These are phyloP conservation scores for Verbascum thapsus DNA, from an alignment of 257 asterid genomes.

Conservation along the genomic window DNA sequence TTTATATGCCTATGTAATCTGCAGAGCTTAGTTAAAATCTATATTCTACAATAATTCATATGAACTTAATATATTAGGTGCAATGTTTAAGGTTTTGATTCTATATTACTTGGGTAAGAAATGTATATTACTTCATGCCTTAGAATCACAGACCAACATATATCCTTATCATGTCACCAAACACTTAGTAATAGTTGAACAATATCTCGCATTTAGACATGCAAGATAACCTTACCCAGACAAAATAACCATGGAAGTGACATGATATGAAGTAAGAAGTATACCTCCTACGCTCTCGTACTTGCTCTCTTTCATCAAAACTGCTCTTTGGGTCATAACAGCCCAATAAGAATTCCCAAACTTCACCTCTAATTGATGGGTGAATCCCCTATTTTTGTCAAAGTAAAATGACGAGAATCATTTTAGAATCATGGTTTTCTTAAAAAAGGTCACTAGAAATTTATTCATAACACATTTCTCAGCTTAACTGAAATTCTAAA, in stretches of 20 bases:
- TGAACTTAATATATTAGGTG: neutral
- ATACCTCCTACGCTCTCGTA: constrained; percentile 74
- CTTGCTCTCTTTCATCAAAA: constrained; percentile 78
- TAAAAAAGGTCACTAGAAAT: constrained; percentile 20
- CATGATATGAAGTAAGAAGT: constrained; percentile 22
- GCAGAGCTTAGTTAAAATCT: no score
- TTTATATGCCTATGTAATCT: constrained; percentile 7
- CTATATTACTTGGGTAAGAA: constrained; percentile 6
- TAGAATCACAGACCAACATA: constrained; percentile 16
- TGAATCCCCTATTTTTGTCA: constrained; percentile 75
- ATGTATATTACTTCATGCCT: constrained; percentile 16
- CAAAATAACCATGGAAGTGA: neutral
- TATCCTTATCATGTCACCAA: constrained; percentile 9
- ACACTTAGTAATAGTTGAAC: neutral
- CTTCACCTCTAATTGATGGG: constrained; percentile 97
- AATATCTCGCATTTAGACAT: constrained; percentile 2
- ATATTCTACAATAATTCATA: constrained; percentile 14
- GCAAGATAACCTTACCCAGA: constrained; percentile 10
- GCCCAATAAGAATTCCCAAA: constrained; percentile 96
- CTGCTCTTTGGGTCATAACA: constrained; percentile 88
- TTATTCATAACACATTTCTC: constrained; percentile 10
- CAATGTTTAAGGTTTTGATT: neutral
- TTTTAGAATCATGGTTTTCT: constrained; percentile 22
- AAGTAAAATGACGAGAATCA: constrained; percentile 26
- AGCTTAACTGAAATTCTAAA: constrained; percentile 10